phyloP scores from a whole-genome alignment of 441 rosid genomes.

The Mallotus repandus region DNA sequence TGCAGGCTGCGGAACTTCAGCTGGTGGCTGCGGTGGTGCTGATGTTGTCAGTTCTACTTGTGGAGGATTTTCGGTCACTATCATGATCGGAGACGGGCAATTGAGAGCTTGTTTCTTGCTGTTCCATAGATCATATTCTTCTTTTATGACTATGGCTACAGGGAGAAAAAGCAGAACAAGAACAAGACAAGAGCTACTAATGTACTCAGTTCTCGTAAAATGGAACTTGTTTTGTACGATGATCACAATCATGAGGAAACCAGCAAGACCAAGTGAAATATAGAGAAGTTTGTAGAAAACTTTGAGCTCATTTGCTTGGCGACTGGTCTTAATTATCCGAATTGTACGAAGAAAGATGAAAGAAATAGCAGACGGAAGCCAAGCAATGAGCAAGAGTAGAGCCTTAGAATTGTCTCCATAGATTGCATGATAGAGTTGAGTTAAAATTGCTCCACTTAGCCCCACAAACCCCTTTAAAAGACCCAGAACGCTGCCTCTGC shows the following conservation, averaged over 20 bases:
- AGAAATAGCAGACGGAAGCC: conserved; percentile 36
- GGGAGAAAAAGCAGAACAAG: conserved; percentile 48
- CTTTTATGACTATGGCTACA: conserved; percentile 38
- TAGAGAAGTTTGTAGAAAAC: conserved; percentile 36
- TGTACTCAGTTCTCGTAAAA: conserved; percentile 28
- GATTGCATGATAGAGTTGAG: conserved; percentile 41
- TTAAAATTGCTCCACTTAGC: conserved; percentile 42
- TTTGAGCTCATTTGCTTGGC: conserved; percentile 21
- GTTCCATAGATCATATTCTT: conserved; percentile 47
- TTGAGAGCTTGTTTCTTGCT: conserved; percentile 21
- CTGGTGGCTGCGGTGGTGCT: background rate
- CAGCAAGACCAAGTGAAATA: conserved; percentile 40
- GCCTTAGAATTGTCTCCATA: conserved; percentile 31
- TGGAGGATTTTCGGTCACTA: conserved; percentile 31
- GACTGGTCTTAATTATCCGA: conserved; percentile 26
- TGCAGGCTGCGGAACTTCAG: background rate
- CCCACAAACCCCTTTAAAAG: conserved; percentile 43
- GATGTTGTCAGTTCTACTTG: background rate
- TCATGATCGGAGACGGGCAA: conserved; percentile 20
- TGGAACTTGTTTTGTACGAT: conserved; percentile 35
- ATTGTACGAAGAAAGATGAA: conserved; percentile 32
- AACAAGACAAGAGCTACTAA: conserved; percentile 44
- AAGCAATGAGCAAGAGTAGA: conserved; percentile 40
- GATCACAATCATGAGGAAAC: conserved; percentile 41
- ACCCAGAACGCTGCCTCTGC: conserved; percentile 39